Base-by-base conservation (phyloP, 192 early-diverging fungal genomes). In the Linnemannia exigua region DNA sequence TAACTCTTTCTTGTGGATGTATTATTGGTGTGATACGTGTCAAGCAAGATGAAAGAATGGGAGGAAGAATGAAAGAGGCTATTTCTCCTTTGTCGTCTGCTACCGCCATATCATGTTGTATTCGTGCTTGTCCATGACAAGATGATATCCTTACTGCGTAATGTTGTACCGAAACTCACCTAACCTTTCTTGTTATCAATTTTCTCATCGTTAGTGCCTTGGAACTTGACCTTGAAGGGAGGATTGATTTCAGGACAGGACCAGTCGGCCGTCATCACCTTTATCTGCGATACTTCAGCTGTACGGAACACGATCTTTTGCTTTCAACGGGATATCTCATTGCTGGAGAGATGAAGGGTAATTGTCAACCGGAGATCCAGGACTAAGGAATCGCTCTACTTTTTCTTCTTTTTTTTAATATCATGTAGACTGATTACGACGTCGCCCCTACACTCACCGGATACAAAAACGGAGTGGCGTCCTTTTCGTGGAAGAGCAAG, bases 201-300 rank as follows among this genome's bases (percentile, higher is more conserved):
- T 67, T 66, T 67, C 38, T 50, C n/a, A 9, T 58, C 1, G 2
- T 15, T 80, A 86, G 84, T 80, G 79, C 84, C 84, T 9, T 86
- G 84, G 84, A 86, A 58, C 37, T 76, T 86, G 78, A 86, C 84
- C 0, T 69, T 86, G 70, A 79, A 80, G 51, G 84, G 84, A 50
- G 84, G 84, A 20, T 41, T 33, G 36, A 80, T 80, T 20, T 19
- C 58, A 17, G 74, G 66, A 67, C 73, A 67, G 63, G 74, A 79
- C 47, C 77, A 86, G 66, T 86, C 79, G 0, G 78, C 84, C 28
- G 73, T 77, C 28, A 86, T 86, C 54, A 86, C 78, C 17, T 86
- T 86, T 77, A 74, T 86, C 51, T 86, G 84, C 31, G 84, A 86
- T 48, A 36, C 37, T 28, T 51, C 73, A 36, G 76, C 58, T 52